A percentile compares a stretch with the other conserved stretches of the same genome.
phyloP scores from a whole-genome alignment of 768 basidiomycete species.

The Suillus variegatus region DNA sequence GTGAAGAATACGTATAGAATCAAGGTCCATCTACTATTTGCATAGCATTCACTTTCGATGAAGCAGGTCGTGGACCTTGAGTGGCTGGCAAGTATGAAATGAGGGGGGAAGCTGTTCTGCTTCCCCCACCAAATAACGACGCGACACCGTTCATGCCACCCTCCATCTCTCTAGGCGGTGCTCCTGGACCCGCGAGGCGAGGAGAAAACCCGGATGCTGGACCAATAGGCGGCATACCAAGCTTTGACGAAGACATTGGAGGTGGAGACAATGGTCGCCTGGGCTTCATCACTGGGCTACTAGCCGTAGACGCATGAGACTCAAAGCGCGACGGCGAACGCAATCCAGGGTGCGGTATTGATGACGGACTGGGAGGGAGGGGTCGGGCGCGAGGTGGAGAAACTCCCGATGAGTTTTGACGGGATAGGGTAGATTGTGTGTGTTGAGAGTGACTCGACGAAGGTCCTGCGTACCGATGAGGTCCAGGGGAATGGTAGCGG shows the following conservation, averaged over 20 bases:
- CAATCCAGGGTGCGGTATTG: conserved; percentile 4
- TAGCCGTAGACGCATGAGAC: neutral
- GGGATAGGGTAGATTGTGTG: conserved; percentile 10
- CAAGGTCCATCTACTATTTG: conserved; percentile 4
- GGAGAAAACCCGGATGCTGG: conserved; percentile 23
- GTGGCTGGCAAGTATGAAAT: conserved; percentile 1
- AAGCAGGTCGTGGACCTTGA: conserved; percentile 3
- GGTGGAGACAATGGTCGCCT: conserved; percentile 20
- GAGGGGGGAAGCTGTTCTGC: conserved; percentile 4
- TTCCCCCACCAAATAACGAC: neutral
- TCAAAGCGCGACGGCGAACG: conserved; percentile 6
- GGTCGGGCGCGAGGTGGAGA: conserved; percentile 41
- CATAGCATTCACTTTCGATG: conserved; percentile 5
- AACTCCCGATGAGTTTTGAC: conserved; percentile 15
- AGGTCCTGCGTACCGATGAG: conserved; percentile 13
- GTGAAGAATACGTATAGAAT: neutral
- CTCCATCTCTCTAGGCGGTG: conserved; percentile 19
- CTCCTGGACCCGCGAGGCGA: conserved; percentile 31
- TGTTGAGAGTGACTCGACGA: conserved; percentile 1
- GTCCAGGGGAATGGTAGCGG: conserved; percentile 31
- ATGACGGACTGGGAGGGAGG: conserved; percentile 23
- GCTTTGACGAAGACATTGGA: conserved; percentile 23
- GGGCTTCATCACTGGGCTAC: conserved; percentile 4
- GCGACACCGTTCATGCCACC: conserved; percentile 4
- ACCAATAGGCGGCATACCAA: conserved; percentile 24